Evolutionary conservation across 345 rosid species (phyloP), one percentile per base, ranked within the genome.

Genomic region (Salix suchowensis): DNA sequence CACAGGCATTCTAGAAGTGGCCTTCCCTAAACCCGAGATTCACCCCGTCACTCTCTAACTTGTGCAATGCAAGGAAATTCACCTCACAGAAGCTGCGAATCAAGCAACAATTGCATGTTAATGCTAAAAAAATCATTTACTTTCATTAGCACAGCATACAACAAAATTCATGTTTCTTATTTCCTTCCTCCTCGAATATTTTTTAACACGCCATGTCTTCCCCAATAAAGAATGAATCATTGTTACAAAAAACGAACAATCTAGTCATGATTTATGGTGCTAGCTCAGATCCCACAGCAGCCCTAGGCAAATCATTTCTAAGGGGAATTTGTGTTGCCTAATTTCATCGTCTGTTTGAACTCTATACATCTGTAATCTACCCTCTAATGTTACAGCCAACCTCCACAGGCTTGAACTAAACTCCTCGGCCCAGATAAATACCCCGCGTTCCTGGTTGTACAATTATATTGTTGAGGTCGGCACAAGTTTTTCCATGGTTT

Each of bases 351-450:
- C 66, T 69, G 73, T 75, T 72, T 26, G 82, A 77, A 50, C 34
- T 36, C 77, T 74, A 32, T 72, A 85, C 74, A 72, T 19, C 74
- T 52, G 62, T 65, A 50, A 76, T 52, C 77, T 73, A 76, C 78
- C 69, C 78, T 76, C 68, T 67, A 67, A 21, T 50, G 75, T 60
- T 73, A 80, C 82, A 76, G 40, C 60, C 69, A 72, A 72, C 28
- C 75, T 14, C 68, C 28, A 15, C 66, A 11, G 37, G 69, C 36
- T 48, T 24, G 58, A 75, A 52, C 75, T 67, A 6, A 32, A 34
- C 12, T 64, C 64, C 52, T 44, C 37, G 3, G 55, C 44, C 70
- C 3, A 12, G 37, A 58, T 65, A 54, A 34, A 21, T 9, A 24
- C 40, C 52, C 30, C 28, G 1, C n/a, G 30, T 64, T 50, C 55